Conservation (phyloP, 805 yeast genomes). For the Ogataea kodamae region DNA sequence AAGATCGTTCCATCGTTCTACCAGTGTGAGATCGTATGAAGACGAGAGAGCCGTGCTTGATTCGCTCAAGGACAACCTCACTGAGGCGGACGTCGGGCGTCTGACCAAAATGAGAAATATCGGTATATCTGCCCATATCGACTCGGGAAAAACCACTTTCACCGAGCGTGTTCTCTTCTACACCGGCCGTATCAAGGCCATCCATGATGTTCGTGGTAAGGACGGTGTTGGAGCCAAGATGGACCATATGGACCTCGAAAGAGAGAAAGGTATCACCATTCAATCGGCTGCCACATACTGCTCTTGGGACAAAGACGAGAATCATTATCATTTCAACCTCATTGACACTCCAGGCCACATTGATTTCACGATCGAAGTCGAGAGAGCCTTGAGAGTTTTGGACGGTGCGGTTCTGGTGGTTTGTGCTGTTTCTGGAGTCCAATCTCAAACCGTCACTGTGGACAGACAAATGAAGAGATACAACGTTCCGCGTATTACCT, state of each 20-base stretch:
- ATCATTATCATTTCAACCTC: slow-evolving; percentile 81
- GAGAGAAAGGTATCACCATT: slow-evolving; percentile 98
- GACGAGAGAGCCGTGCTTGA: slow-evolving; percentile 72
- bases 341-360: slow-evolving; percentile 99
- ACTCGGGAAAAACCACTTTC: slow-evolving; percentile 96
- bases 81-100: slow-evolving; percentile 49
- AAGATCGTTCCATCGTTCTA: slow-evolving; percentile 36
- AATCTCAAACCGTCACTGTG: slow-evolving; percentile 96
- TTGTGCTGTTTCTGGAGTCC: slow-evolving; percentile 98
- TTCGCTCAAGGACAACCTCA: slow-evolving; percentile 46
- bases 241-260: slow-evolving; percentile 98
- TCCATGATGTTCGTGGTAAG: slow-evolving; percentile 94
- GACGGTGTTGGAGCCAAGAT: slow-evolving; percentile 98
- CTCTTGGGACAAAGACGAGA: slow-evolving; percentile 79
- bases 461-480: slow-evolving; percentile 99
- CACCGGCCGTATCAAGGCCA: slow-evolving; percentile 95
- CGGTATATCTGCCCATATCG: slow-evolving; percentile 97
- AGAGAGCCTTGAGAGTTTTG: slow-evolving; percentile 94
- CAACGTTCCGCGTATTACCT: slow-evolving; percentile 94
- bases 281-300: slow-evolving; percentile 99
- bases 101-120: slow-evolving; percentile 77
- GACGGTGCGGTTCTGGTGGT: slow-evolving; percentile 99
- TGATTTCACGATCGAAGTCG: slow-evolving; percentile 98
- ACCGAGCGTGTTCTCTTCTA: slow-evolving; percentile 95
- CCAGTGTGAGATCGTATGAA: slow-evolving; percentile 46